Evolutionary conservation across 1,284 basidiomycete species (phyloP).

Genomic region (Heterobasidion annosum): DNA sequence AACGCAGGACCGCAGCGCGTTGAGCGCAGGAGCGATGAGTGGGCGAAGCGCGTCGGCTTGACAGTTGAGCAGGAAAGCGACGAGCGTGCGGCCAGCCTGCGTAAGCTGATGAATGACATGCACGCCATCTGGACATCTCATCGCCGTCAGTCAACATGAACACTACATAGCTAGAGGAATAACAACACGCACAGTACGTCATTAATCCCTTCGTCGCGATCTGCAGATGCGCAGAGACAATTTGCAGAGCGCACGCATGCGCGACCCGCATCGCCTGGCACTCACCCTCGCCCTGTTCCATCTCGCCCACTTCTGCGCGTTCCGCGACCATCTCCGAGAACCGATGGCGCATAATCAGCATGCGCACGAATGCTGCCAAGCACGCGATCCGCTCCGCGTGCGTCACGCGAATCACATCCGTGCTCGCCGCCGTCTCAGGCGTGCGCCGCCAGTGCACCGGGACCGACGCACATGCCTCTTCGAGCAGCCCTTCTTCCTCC

Average conservation of each 20-base stretch:
- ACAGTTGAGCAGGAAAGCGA: slow-evolving; percentile 77
- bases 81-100: slow-evolving; percentile 83
- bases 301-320: slow-evolving; percentile 34
- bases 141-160: background rate
- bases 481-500: slow-evolving; percentile 73
- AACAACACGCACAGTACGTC: slow-evolving; percentile 72
- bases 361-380: slow-evolving; percentile 74
- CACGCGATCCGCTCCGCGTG: slow-evolving; percentile 82
- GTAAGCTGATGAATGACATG: slow-evolving; percentile 91
- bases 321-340: slow-evolving; percentile 67
- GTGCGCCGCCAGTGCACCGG: slow-evolving; percentile 76
- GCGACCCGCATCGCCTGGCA: slow-evolving; percentile 61
- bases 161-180: background rate
- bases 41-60: slow-evolving; percentile 59
- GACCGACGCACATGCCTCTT: slow-evolving; percentile 66
- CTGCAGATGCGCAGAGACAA: slow-evolving; percentile 24
- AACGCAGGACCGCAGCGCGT: slow-evolving; percentile 79
- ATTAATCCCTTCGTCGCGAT: slow-evolving; percentile 83
- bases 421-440: slow-evolving; percentile 72
- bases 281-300: slow-evolving; percentile 53
- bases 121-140: slow-evolving; percentile 57
- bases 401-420: slow-evolving; percentile 80
- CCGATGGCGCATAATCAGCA: slow-evolving; percentile 72
- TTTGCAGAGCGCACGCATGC: slow-evolving; percentile 23
- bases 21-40: slow-evolving; percentile 71